phyloP scores from a whole-genome alignment of 805 yeast species.

The Nakazawaea anatomiae region DNA sequence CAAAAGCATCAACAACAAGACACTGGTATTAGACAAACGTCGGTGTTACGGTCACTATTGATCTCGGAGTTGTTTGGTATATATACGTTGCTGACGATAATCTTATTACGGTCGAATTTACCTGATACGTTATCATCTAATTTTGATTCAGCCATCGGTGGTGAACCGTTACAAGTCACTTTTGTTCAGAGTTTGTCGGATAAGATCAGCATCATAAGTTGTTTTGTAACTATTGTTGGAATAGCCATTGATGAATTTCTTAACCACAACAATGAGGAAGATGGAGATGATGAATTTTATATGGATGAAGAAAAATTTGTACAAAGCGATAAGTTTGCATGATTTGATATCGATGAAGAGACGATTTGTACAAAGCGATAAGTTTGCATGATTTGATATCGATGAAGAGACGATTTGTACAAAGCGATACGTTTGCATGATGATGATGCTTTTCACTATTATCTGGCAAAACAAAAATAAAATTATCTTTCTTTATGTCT shows the following conservation, averaged over 20 bases:
- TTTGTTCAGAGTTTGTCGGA: conserved; percentile 50
- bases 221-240: conserved; percentile 27
- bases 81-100: conserved; percentile 45
- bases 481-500: no score
- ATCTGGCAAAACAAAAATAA: no score
- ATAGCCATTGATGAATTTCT: conserved; percentile 19
- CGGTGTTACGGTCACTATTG: conserved; percentile 18
- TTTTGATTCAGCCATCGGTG: conserved; percentile 26
- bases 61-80: conserved; percentile 43
- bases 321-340: conserved; percentile 16
- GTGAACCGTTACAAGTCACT: conserved; percentile 29
- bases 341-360: neutral
- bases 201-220: conserved; percentile 40
- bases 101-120: conserved; percentile 41
- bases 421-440: no score
- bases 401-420: no score
- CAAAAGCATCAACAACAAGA: neutral
- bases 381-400: neutral
- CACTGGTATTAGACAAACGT: conserved; percentile 5
- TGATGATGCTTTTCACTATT: no score
- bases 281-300: conserved; percentile 17
- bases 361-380: neutral
- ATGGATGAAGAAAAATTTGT: conserved; percentile 26
- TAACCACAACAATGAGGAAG: conserved; percentile 16
- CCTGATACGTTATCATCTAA: conserved; percentile 38